phyloP scores from a whole-genome alignment of 2,329 filamentous ascomycete species.

The Metarhizium rileyi region DNA sequence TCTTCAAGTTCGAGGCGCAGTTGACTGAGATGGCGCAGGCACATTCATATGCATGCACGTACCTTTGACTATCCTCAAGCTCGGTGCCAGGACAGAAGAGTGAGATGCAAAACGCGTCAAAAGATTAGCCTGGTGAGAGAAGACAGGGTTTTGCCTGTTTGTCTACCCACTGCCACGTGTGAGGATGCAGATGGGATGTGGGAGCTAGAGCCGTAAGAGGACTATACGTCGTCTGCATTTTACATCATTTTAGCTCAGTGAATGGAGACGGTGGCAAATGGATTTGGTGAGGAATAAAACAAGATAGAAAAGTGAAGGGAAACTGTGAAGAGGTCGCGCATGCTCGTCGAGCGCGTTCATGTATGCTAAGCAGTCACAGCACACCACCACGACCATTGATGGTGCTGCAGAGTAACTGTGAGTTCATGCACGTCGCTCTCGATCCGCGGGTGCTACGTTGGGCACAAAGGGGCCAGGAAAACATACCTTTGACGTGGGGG shows the following conservation, averaged over 20 bases:
- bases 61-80: background rate
- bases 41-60: background rate
- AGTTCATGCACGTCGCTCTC: conserved; percentile 4
- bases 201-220: background rate
- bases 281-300: background rate
- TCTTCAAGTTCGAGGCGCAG: background rate
- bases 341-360: background rate
- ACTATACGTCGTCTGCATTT: background rate
- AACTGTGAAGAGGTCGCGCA: background rate
- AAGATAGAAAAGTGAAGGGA: background rate
- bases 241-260: background rate
- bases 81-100: background rate
- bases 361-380: background rate
- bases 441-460: background rate
- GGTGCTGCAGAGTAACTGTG: background rate
- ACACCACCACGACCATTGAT: background rate
- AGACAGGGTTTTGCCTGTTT: conserved; percentile 1
- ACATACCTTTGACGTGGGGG: background rate
- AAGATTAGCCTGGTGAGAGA: background rate
- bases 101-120: background rate
- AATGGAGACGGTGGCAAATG: background rate
- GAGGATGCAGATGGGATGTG: background rate
- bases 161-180: conserved; percentile 2
- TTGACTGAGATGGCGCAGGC: background rate
- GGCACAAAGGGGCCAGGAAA: background rate